A percentile compares a stretch with the other conserved stretches of the same genome.
These are phyloP conservation scores for Zea mays DNA, from an alignment of 176 grass and related monocot species.

Conservation along the genomic window DNA sequence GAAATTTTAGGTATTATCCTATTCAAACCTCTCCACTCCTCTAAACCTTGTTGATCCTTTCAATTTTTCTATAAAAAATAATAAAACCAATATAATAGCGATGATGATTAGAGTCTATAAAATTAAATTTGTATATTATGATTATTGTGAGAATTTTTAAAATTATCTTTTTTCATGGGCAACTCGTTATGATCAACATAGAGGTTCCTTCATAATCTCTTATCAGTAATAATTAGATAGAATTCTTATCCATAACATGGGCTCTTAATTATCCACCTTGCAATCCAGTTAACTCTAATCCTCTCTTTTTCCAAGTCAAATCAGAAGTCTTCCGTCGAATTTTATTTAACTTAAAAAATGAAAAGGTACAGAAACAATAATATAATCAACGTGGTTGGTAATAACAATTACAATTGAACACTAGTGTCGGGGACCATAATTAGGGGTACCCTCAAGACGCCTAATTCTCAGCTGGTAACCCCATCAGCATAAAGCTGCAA, in stretches of 20 bases:
- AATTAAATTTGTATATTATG: background rate
- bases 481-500: too few relatives aligned
- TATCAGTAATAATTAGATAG: too few relatives aligned
- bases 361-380: background rate
- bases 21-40: background rate
- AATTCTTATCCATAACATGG: background rate
- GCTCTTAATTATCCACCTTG: background rate
- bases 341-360: background rate
- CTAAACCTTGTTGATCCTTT: too few relatives aligned
- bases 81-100: too few relatives aligned
- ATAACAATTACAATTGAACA: background rate
- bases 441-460: too few relatives aligned
- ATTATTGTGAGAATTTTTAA: background rate
- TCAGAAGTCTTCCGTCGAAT: background rate
- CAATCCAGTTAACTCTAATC: background rate
- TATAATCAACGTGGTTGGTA: background rate
- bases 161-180: background rate
- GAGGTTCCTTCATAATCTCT: background rate
- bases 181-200: background rate
- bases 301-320: background rate
- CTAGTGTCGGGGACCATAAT: too few relatives aligned
- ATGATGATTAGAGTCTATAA: too few relatives aligned
- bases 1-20: background rate
- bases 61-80: too few relatives aligned
- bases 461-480: too few relatives aligned